phyloP scores from a whole-genome alignment of 306 rosid species.

The Begonia fuchsioides region DNA sequence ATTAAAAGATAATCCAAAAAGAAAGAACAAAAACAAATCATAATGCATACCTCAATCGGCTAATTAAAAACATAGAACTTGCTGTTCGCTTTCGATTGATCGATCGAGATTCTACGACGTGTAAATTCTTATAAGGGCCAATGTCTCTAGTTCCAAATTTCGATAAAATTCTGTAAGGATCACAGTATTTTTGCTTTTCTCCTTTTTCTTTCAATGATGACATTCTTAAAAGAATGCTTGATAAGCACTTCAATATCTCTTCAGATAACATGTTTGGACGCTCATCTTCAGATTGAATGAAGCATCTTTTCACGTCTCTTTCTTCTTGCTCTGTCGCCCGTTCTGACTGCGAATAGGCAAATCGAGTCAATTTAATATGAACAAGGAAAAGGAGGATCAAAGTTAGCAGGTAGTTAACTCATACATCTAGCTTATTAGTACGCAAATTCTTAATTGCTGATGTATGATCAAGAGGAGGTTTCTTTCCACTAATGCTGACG shows the following conservation, averaged over 20 bases:
- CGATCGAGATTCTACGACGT: constrained; percentile 35
- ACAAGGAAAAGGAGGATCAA: not conserved
- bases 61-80: constrained; percentile 48
- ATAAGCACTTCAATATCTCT: constrained; percentile 61
- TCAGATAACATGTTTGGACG: constrained; percentile 69
- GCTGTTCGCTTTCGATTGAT: constrained; percentile 55
- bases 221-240: constrained; percentile 62
- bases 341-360: constrained; percentile 37
- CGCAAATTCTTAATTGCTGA: constrained; percentile 28
- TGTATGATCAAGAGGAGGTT: constrained; percentile 24
- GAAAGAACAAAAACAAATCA: constrained; percentile 6
- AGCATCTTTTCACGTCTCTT: constrained; percentile 24
- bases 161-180: constrained; percentile 55
- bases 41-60: constrained; percentile 59
- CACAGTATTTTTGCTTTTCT: constrained; percentile 20
- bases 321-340: constrained; percentile 18
- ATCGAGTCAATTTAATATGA: constrained; percentile 3
- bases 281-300: too few relatives aligned
- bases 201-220: constrained; percentile 27
- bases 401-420: constrained; percentile 2
- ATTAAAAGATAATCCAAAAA: not conserved
- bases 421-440: constrained; percentile 39
- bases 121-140: constrained; percentile 49
- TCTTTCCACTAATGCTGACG: constrained; percentile 25
- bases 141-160: constrained; percentile 57